phyloP scores from a whole-genome alignment of 2,329 filamentous ascomycete genomes.

The Colletotrichum spaethianum region DNA sequence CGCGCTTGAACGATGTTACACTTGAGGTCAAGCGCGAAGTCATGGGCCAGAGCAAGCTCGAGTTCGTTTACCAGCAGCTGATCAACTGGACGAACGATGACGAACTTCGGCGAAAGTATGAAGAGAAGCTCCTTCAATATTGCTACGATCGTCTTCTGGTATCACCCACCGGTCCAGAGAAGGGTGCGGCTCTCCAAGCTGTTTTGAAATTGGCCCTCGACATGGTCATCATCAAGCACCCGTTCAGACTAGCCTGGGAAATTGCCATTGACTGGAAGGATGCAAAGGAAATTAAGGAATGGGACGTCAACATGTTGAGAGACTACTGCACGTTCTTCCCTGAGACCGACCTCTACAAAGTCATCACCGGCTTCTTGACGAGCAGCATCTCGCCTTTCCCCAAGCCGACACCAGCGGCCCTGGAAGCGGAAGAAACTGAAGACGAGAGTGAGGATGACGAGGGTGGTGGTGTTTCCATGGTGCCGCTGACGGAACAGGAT shows the following conservation, averaged over 20 bases:
- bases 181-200: conserved; percentile 78
- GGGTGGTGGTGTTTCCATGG: conserved; percentile 67
- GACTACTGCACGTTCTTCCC: conserved; percentile 90
- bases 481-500: conserved; percentile 81
- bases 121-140: conserved; percentile 89
- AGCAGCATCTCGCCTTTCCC: conserved; percentile 90
- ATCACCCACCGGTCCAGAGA: conserved; percentile 74
- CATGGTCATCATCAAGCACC: conserved; percentile 97
- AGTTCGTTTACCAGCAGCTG: conserved; percentile 83
- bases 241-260: conserved; percentile 91
- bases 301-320: conserved; percentile 83
- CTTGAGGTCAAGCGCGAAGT: conserved; percentile 90
- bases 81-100: conserved; percentile 95
- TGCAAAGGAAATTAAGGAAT: conserved; percentile 78
- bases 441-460: conserved; percentile 73
- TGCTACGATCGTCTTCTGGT: conserved; percentile 84
- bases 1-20: conserved; percentile 86
- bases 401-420: conserved; percentile 46
- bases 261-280: conserved; percentile 93
- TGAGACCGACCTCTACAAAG: conserved; percentile 83
- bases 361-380: conserved; percentile 85
- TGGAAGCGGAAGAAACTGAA: conserved; percentile 52
- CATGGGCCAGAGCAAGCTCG: conserved; percentile 81
- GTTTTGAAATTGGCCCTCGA: conserved; percentile 85
- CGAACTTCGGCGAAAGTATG: conserved; percentile 84